Base-by-base conservation (phyloP, 495 filamentous ascomycete species). In the Bacidia rubella region DNA sequence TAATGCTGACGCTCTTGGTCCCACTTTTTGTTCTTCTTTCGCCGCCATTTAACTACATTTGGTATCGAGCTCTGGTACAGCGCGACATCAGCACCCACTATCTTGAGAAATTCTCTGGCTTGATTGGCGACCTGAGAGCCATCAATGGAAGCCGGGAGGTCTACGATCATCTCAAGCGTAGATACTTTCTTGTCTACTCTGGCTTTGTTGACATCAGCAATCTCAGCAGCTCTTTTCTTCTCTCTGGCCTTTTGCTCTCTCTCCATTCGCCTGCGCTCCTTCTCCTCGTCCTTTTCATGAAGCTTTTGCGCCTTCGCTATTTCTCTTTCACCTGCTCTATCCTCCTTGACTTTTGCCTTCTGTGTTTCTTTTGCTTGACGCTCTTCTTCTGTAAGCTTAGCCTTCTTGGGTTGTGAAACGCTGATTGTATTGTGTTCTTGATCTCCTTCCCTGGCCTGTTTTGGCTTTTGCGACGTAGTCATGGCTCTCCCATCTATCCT, bases 161-260 rank as follows among this genome's bases (percentile, higher is more conserved):
- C 83, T 3, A 87, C 72, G n/a, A 94, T 84, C 85, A 94, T 92
- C 65, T 94, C 87, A 1, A 74, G 76, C 0, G 76, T 76, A 0
- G 85, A 82, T 15, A 81, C 73, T 58, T 87, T 92, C 67, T 85
- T 88, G 65, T 86, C 80, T 0, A 77, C 82, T 47, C 79, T 82
- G 2, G 82, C 68, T 60, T 81, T 87, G 66, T 94, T 92, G 42
- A 81, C 84, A 44, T 82, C 81, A 11, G 78, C 75, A 10, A 90
- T 68, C 39, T 88, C 85, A 11, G 78, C 76, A 12, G 78, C 82
- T 11, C 69, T 68, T 49, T 82, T 75, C 61, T 83, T 90, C 59
- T 86, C 78, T 42, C 66, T 68, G 1, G 73, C 76, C 59, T 76
- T 80, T 49, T 82, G 74, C 58, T 77, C 76, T 56, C 69, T 74